A percentile compares a stretch with the other conserved stretches of the same genome.
Conservation (phyloP, 2,329 filamentous ascomycete species). For the Magnaporthiopsis incrustans region DNA sequence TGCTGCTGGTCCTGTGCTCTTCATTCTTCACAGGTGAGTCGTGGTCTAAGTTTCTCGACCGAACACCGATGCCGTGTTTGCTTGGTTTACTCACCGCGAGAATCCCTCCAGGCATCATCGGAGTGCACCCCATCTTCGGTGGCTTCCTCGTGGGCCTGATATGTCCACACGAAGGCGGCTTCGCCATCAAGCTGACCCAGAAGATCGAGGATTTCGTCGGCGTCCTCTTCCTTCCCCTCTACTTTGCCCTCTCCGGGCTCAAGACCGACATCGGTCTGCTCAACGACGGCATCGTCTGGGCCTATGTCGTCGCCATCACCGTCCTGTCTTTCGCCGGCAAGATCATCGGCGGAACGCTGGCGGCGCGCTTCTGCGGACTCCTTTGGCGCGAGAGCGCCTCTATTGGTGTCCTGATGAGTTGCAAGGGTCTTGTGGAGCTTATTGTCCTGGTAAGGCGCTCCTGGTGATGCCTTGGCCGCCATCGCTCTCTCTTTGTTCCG, state of each 20-base stretch:
- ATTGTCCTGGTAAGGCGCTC: conserved; percentile 69
- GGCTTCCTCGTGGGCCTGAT: conserved; percentile 86
- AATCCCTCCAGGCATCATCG: conserved; percentile 56
- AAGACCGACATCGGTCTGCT: conserved; percentile 82
- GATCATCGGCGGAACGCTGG: conserved; percentile 72
- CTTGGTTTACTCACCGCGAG: neutral
- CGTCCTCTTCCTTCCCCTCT: conserved; percentile 78
- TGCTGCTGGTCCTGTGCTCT: conserved; percentile 70
- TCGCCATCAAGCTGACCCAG: conserved; percentile 83
- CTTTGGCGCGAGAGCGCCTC: conserved; percentile 86
- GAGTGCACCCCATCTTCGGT: conserved; percentile 90
- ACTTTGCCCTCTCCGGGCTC: conserved; percentile 86
- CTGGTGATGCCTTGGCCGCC: no score
- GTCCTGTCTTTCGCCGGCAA: conserved; percentile 78
- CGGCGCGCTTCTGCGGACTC: conserved; percentile 66
- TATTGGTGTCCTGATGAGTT: conserved; percentile 90
- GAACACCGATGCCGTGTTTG: neutral
- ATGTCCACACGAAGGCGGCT: conserved; percentile 81
- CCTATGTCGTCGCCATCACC: conserved; percentile 78
- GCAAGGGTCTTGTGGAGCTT: conserved; percentile 88
- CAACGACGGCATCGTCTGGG: conserved; percentile 77
- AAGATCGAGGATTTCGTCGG: conserved; percentile 90
- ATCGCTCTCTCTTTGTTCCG: neutral
- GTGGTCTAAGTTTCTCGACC: neutral
- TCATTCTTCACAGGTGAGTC: conserved; percentile 65